phyloP scores from a whole-genome alignment of 345 rosid species.

The Mercurialis annua region DNA sequence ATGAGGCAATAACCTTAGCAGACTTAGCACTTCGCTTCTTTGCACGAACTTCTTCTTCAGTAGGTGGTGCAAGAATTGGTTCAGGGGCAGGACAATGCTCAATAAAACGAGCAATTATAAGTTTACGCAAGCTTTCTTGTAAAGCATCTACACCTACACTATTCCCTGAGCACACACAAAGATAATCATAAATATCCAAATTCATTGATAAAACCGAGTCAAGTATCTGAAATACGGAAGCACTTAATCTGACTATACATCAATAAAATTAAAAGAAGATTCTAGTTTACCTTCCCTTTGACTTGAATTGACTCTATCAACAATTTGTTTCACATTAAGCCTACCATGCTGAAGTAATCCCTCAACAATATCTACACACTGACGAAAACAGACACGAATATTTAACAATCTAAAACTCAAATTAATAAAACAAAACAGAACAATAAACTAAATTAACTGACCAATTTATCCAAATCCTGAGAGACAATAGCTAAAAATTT shows the following conservation, averaged over 20 bases:
- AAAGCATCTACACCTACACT: constrained; percentile 34
- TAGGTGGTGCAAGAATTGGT: constrained; percentile 52
- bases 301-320: constrained; percentile 47
- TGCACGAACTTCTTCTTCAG: constrained; percentile 43
- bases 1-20: constrained; percentile 55
- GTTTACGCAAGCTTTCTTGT: constrained; percentile 45
- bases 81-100: constrained; percentile 80
- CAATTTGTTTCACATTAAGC: constrained; percentile 68
- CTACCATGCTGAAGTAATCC: constrained; percentile 83
- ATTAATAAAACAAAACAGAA: neutral
- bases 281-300: constrained; percentile 33
- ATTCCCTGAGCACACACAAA: constrained; percentile 13
- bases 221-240: too few species aligned
- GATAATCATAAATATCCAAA: too few species aligned
- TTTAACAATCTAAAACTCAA: neutral
- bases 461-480: constrained; percentile 55
- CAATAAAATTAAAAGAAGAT: too few species aligned
- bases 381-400: constrained; percentile 10
- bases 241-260: too few species aligned
- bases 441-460: constrained; percentile 20
- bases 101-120: constrained; percentile 58
- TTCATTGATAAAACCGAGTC: too few species aligned
- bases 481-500: constrained; percentile 53
- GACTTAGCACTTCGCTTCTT: constrained; percentile 57
- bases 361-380: constrained; percentile 63